A percentile compares a stretch with the other conserved stretches of the same genome.
Evolutionary conservation across 2,329 filamentous ascomycete species (phyloP).

Genomic region (Drechslera avenae): DNA sequence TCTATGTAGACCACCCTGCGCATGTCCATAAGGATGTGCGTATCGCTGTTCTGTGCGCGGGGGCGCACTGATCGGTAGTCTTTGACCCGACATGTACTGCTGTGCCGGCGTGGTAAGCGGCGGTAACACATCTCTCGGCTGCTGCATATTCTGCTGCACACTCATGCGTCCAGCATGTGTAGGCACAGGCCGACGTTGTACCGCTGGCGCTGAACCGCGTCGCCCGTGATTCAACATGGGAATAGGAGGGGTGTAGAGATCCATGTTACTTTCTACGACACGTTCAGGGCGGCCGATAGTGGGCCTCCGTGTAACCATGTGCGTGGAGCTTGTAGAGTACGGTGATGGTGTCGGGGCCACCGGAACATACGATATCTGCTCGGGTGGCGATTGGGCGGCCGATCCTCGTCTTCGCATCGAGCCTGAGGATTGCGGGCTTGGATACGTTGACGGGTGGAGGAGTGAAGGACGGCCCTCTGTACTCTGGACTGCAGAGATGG

Average conservation of each 20-base stretch:
- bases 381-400: slow-evolving; percentile 20
- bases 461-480: slow-evolving; percentile 33
- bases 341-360: slow-evolving; percentile 10
- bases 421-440: slow-evolving; percentile 30
- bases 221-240: slow-evolving; percentile 24
- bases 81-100: slow-evolving; percentile 1
- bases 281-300: slow-evolving; percentile 17
- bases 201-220: slow-evolving; percentile 34
- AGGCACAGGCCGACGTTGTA: slow-evolving; percentile 19
- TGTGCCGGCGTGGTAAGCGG: slow-evolving; percentile 16
- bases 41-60: slow-evolving; percentile 13
- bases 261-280: slow-evolving; percentile 25
- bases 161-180: slow-evolving; percentile 12
- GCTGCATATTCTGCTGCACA: slow-evolving; percentile 11
- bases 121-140: slow-evolving; percentile 16
- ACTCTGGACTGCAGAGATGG: slow-evolving; percentile 20
- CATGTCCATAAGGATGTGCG: not conserved
- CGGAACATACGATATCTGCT: slow-evolving; percentile 15
- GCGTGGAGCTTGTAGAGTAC: slow-evolving; percentile 4
- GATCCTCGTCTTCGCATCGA: slow-evolving; percentile 35
- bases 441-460: slow-evolving; percentile 43
- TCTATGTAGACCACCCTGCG: not conserved
- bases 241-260: slow-evolving; percentile 30
- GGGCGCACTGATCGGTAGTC: slow-evolving; percentile 26
- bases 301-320: slow-evolving; percentile 18